Conservation (phyloP, 192 early-diverging fungal species). For the Ambispora gerdemannii region DNA sequence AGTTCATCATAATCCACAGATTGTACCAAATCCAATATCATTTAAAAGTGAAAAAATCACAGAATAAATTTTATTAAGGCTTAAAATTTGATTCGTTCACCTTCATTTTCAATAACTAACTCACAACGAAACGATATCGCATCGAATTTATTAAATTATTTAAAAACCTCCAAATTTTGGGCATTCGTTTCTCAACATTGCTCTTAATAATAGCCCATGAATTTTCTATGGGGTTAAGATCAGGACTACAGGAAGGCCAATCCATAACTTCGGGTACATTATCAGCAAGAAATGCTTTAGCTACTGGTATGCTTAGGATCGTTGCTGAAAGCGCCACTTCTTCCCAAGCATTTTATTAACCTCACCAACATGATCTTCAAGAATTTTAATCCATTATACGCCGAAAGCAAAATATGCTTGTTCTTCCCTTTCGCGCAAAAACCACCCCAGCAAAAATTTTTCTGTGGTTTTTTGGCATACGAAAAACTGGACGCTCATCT, state of each 20-base stretch:
- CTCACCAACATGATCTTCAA: background rate
- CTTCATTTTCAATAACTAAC: background rate
- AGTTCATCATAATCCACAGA: background rate
- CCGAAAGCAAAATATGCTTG: background rate
- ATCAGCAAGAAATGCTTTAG: background rate
- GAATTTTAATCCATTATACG: background rate
- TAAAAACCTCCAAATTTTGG: background rate
- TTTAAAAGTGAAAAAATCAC: no score
- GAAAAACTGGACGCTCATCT: background rate
- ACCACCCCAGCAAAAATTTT: conserved; percentile 8
- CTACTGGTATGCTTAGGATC: background rate
- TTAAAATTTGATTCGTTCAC: background rate
- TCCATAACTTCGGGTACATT: no score
- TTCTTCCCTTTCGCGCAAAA: background rate
- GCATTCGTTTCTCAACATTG: background rate
- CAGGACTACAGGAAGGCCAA: conserved; percentile 9
- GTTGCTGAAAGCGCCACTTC: background rate
- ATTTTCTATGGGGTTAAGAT: conserved; percentile 11
- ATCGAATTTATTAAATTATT: background rate
- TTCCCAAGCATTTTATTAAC: conserved; percentile 3
- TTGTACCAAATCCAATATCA: background rate
- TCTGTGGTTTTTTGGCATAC: background rate
- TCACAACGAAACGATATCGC: background rate
- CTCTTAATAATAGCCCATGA: background rate
- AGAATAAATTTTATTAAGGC: no score